Percentiles rank a stretch among this genome's conserved stretches.
Conservation (phyloP, 139 green algal genomes). For the Chlorella sp. region DNA sequence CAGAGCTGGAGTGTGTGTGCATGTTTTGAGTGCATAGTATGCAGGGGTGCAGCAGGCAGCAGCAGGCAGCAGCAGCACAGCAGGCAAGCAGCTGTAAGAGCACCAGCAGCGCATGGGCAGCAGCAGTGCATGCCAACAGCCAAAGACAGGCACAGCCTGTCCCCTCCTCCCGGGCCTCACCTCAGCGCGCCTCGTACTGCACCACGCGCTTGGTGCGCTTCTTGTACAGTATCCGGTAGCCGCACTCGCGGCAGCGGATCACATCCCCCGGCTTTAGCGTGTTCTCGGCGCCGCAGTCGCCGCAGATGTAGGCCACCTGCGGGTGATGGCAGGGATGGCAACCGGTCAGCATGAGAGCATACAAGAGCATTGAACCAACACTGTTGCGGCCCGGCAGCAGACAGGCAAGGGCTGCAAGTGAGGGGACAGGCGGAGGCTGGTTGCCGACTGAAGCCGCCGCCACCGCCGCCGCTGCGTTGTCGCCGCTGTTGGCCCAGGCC, state of each 20-base stretch:
- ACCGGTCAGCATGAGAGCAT: too few species aligned
- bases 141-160: too few species aligned
- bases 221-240: constrained; percentile 99
- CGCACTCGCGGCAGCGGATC: constrained; percentile 96
- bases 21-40: background rate
- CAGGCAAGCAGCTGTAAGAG: background rate
- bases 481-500: too few species aligned
- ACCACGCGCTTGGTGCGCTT: constrained; percentile 96
- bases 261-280: constrained; percentile 89
- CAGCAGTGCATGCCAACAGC: background rate
- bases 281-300: constrained; percentile 92
- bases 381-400: too few species aligned
- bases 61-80: background rate
- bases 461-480: too few species aligned
- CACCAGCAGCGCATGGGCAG: background rate
- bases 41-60: background rate
- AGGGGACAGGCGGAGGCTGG: too few species aligned
- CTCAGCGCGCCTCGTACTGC: constrained; percentile 91
- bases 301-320: constrained; percentile 78
- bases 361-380: too few species aligned
- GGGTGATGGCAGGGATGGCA: too few species aligned
- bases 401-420: too few species aligned
- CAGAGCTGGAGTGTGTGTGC: background rate
- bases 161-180: background rate
- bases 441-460: too few species aligned